These are phyloP conservation scores for Polysphondylium violaceum DNA, from an alignment of 78 protist genomes.

Conservation along the genomic window DNA sequence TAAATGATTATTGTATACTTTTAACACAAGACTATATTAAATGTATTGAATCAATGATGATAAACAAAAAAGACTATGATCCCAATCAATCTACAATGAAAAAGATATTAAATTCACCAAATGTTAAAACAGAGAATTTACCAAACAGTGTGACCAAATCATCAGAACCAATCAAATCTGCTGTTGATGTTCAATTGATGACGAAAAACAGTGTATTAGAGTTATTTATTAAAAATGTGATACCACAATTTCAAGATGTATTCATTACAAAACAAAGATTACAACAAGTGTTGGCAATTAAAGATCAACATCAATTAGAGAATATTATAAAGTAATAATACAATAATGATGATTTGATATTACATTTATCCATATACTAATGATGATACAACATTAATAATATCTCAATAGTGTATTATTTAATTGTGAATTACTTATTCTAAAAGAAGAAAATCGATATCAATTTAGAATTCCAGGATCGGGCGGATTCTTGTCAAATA, in stretches of 20 bases:
- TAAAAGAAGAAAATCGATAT: constrained; percentile 26
- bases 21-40: constrained; percentile 25
- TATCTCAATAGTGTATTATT: constrained; percentile 25
- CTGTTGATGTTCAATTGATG: neutral
- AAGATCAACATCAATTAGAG: constrained; percentile 19
- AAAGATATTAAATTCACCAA: neutral
- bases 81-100: neutral
- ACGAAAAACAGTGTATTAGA: constrained; percentile 13
- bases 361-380: neutral
- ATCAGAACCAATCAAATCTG: neutral
- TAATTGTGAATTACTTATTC: constrained; percentile 28
- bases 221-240: neutral
- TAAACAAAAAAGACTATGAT: neutral
- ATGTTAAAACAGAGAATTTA: neutral
- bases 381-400: neutral
- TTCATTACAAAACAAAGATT: constrained; percentile 6
- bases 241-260: constrained; percentile 32
- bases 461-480: constrained; percentile 39
- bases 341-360: too few relatives aligned
- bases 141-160: neutral
- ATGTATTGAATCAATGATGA: constrained; percentile 1
- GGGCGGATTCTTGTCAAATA: constrained; percentile 26
- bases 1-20: constrained; percentile 36
- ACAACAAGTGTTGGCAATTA: constrained; percentile 7
- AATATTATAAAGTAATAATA: constrained; percentile 27